Base-by-base conservation (phyloP, 2,329 filamentous ascomycete species). In the Hymenotorrendiella dingleyae region DNA sequence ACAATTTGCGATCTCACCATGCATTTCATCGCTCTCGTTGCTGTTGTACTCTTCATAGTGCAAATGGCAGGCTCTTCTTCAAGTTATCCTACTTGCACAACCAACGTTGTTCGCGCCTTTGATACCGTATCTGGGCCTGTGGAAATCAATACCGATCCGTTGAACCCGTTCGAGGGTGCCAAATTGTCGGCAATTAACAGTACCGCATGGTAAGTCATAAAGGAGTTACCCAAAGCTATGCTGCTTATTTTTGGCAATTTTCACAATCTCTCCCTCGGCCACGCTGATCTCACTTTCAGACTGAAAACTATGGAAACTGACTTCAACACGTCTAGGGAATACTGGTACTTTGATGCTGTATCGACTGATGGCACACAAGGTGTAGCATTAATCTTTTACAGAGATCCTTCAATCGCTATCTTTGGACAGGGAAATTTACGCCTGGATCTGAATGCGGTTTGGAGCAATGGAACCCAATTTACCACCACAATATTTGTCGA, bases 121-220 rank as follows among this genome's bases (percentile, higher is more conserved):
- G 28, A 44, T 23, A 21, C 29, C 6, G 24, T 36, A 5, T 16
- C 16, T 17, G 33, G 40, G 37, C 88, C 90, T 2, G 71, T 54
- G 58, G 95, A 95, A 55, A 70, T 69, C 27, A 78, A 60, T 1
- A 29, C 34, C 19, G n/a, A 36, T 22, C 39, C 38, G 11, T 11
- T 29, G 7, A 76, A 63, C 3, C 84, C 43, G 6, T 42, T 42
- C 21, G 32, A 46, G 23, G 39, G n/a, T 26, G 23, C 35, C 5
- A 36, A 36, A 29, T 22, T 40, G 6, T 45, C 46, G 6, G 45
- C 28, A 16, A 24, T 45, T 21, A 46, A 46, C 23, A 30, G 14
- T 7, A n/a, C n/a, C n/a, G n/a, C n/a, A n/a, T n/a, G n/a, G n/a
- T n/a, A n/a, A n/a, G n/a, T n/a, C n/a, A n/a, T n/a, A n/a, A n/a